Base-by-base conservation (phyloP, 306 rosid genomes). In the Heteromeles arbutifolia region DNA sequence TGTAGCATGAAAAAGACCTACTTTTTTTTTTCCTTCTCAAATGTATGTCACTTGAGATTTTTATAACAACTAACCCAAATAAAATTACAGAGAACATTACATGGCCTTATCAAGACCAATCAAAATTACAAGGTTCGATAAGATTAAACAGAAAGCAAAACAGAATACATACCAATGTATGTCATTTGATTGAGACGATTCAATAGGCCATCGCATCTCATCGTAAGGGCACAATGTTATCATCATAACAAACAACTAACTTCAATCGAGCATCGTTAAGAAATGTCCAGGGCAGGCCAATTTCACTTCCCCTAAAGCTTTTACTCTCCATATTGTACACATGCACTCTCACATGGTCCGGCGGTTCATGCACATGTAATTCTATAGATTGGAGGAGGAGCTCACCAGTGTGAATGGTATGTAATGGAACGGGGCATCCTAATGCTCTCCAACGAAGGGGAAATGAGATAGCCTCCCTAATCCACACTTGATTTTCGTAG, bases 151-250 rank as follows among this genome's bases (percentile, higher is more conserved):
- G 59, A 6, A 25, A 63, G 18, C 54, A 73, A 6, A 34, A 34
- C 41, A 34, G 71, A 70, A 74, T 1, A 8, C 86, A 53, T 32
- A 87, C 90, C 86, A 87, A 82, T 84, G 39, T 34, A 34, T 34
- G 39, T 0, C 39, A 34, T 34, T 34, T 34, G 39, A 34, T 34
- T 34, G 8, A 34, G 39, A 34, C 39, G 39, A 34, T 34, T 8
- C 39, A 34, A 34, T 34, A 34, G 39, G 39, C 39, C 39, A 34
- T 34, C 41, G 41, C 65, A 8, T 61, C 37, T 61, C 32, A 17
- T 63, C 22, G 7, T 63, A 63, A 63, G 43, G 67, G 67, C 5
- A 63, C 41, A 15, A 63, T 6, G 67, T 39, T 63, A 28, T 63
- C 67, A 28, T 31, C 67, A 63, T 31, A 63, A 29, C 13, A 1